Base-by-base conservation (phyloP, 2,329 filamentous ascomycete species). In the Canariomyces notabilis region DNA sequence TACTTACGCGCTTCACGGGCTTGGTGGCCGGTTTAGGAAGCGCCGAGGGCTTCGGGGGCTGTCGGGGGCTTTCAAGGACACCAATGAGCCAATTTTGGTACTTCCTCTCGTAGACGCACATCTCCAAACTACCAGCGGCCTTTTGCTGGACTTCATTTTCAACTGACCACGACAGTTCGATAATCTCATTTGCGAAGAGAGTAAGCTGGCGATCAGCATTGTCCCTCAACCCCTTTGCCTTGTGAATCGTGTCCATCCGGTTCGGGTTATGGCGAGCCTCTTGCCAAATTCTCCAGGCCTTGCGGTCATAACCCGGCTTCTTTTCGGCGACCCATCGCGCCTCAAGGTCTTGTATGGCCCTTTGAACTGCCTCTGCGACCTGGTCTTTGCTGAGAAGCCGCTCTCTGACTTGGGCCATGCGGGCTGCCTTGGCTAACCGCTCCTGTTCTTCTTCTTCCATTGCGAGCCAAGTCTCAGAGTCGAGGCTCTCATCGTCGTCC, bases 211-310 rank as follows among this genome's bases (percentile, higher is more conserved):
- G 49, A 11, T 74, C 64, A 15, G 77, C 67, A 4, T 61, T 56
- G 4, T 66, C 60, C 8, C 79, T 69, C 4, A 67, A 59, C 5
- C 57, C 58, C 8, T 67, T 65, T n/a, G 76, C 69, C 6, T 58
- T 54, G 1, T 67, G 60, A 15, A 83, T 73, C 20, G 74, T 66
- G 1, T 51, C 46, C 11, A 65, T 62, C 23, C 67, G 66, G 54
- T 61, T 63, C 57, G 66, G 65, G 34, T 64, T 60, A 8, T 67
- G 69, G 41, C 72, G 77, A 22, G 78, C 78, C 32, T 71, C 54
- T 3, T 61, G 66, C 88, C 87, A 94, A 2, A 85, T 54, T 3
- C 60, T 64, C 58, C 78, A 75, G 0, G 84, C 85, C 47, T 73
- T 80, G 5, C 61, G 62, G 46, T 79, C 67, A 12, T 78, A 67